Evolutionary conservation across 805 yeast genomes (phyloP), one percentile per base, ranked within the genome.

Genomic region (Deakozyma indianensis): DNA sequence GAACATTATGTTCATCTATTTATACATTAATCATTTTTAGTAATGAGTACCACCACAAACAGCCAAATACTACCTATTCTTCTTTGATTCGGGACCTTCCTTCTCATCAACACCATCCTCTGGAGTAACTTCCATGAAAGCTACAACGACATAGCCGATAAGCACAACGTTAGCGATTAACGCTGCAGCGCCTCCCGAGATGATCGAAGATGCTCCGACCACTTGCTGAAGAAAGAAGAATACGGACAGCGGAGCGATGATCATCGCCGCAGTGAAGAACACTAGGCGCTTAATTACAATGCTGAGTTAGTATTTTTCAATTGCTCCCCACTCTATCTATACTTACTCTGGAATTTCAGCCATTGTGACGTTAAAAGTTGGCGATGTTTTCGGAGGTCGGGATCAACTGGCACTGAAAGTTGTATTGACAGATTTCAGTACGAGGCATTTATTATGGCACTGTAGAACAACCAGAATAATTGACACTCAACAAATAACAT

Each of bases 121-220:
- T 22, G 49, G 47, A 22, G 48, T 45, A 21, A 79, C 81, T 57
- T 85, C 94, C 21, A 66, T 69, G 55, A 80, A 78, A 2, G 92
- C 94, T 23, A 73, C 80, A 11, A 78, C 68, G 11, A 82, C 78
- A 56, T 77, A 79, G 2, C 77, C 82, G 32, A 81, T 72, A 48
- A 80, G 68, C 22, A 82, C 85, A 3, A 76, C 59, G 56, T 81
- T 81, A 43, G 88, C 88, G 23, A 75, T 75, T 24, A 74, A 61
- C 1, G 88, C 88, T 22, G 87, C 83, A n/a, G 73, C 55, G 4
- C 86, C 84, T 16, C 88, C 86, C 41, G 86, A 74, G 44, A 74
- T 62, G 23, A 80, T 63, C 3, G 84, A 45, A 43, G 43, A 50
- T 45, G 32, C 44, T 41, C 62, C 59, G 23, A 58, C 50, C 27